phyloP scores from a whole-genome alignment of 2,329 filamentous ascomycete genomes.

The Onygenales sp. region DNA sequence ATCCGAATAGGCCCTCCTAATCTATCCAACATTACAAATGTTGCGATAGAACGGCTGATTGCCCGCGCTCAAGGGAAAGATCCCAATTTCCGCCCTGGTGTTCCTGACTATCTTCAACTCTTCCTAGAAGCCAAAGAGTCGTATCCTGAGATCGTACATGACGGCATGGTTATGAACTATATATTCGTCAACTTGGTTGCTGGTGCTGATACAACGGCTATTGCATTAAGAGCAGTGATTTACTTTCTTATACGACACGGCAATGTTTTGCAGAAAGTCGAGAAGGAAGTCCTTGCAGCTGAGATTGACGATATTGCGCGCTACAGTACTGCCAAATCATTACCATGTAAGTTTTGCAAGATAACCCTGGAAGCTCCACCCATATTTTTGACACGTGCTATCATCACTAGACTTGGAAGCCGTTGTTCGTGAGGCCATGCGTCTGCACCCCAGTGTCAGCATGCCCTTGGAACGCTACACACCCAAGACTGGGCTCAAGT shows the following conservation, averaged over 20 bases:
- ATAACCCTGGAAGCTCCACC: neutral
- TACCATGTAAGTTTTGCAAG: too few species aligned
- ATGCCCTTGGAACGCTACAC: slow-evolving; percentile 43
- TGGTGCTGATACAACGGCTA: slow-evolving; percentile 30
- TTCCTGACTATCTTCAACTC: slow-evolving; percentile 21
- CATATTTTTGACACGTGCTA: slow-evolving; percentile 5
- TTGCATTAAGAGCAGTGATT: slow-evolving; percentile 21
- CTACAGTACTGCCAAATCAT: too few species aligned
- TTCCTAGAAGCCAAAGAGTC: slow-evolving; percentile 27
- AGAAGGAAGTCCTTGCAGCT: slow-evolving; percentile 9
- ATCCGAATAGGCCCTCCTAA: slow-evolving; percentile 17
- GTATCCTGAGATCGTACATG: slow-evolving; percentile 26
- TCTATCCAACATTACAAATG: slow-evolving; percentile 16
- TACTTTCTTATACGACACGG: slow-evolving; percentile 16
- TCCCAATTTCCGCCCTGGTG: slow-evolving; percentile 10
- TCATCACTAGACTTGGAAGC: slow-evolving; percentile 38
- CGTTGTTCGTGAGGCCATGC: slow-evolving; percentile 42
- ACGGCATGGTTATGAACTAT: slow-evolving; percentile 29
- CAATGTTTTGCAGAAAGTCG: slow-evolving; percentile 3
- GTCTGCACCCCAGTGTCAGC: slow-evolving; percentile 41
- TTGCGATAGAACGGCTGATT: slow-evolving; percentile 13
- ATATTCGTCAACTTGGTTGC: slow-evolving; percentile 25
- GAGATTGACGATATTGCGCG: neutral
- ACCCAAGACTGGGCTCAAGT: slow-evolving; percentile 29
- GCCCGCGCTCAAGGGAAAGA: slow-evolving; percentile 11